phyloP scores from a whole-genome alignment of 495 filamentous ascomycete genomes.

The Aspergillus cristatus region DNA sequence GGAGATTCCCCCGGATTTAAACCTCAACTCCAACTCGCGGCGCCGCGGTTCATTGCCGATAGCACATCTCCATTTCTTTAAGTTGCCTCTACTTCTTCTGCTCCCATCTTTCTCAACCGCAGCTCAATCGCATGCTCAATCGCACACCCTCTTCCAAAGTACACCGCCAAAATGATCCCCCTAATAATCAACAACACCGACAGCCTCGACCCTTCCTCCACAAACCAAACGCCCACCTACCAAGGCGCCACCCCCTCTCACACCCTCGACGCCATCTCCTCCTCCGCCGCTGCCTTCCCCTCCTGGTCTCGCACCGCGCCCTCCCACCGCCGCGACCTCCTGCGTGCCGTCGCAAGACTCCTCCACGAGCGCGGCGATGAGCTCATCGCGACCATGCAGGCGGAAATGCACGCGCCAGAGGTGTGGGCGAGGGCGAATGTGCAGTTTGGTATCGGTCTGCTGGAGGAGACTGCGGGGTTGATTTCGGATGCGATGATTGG shows the following conservation, averaged over 20 bases:
- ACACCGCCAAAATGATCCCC: neutral
- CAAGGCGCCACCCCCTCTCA: neutral
- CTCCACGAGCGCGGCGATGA: conserved; percentile 1
- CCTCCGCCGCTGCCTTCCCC: conserved; percentile 52
- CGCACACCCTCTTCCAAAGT: too few relatives aligned
- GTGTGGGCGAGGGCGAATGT: conserved; percentile 5
- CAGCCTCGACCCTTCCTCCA: neutral
- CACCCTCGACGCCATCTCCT: conserved; percentile 41
- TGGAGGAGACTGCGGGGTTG: conserved; percentile 11
- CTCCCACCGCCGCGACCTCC: conserved; percentile 48
- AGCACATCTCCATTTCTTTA: too few relatives aligned
- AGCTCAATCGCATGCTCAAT: too few relatives aligned
- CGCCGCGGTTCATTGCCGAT: too few relatives aligned
- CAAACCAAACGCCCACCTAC: neutral
- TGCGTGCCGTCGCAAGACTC: conserved; percentile 14
- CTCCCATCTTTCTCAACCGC: too few relatives aligned
- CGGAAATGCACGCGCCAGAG: conserved; percentile 4
- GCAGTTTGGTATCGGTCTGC: conserved; percentile 2
- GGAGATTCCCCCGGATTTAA: too few relatives aligned
- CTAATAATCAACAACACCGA: neutral
- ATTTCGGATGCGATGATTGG: conserved; percentile 2
- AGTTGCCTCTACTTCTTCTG: too few relatives aligned
- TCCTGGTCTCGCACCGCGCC: conserved; percentile 53
- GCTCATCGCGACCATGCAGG: neutral
- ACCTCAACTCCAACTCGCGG: too few relatives aligned